These are phyloP conservation scores for Lachnellula arida DNA, from an alignment of 2,329 filamentous ascomycete species.

Conservation along the genomic window DNA sequence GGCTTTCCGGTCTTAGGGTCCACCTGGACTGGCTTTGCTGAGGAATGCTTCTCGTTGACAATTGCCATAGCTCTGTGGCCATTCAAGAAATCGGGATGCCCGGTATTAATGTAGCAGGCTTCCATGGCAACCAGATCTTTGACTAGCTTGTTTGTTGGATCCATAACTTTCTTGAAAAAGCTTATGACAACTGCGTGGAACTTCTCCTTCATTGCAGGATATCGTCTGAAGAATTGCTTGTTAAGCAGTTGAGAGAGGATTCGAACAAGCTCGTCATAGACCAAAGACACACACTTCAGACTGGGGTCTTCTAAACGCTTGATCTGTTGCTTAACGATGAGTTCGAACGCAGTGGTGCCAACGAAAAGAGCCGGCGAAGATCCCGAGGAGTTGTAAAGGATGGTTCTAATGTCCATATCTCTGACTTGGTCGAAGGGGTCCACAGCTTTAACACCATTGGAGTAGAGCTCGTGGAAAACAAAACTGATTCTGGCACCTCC, in stretches of 20 bases:
- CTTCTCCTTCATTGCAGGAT: constrained; percentile 94
- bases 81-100: constrained; percentile 95
- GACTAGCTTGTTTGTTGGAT: constrained; percentile 96
- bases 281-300: constrained; percentile 92
- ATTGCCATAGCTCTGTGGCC: constrained; percentile 96
- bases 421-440: constrained; percentile 98
- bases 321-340: constrained; percentile 98
- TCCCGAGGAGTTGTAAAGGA: constrained; percentile 98
- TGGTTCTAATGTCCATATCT: constrained; percentile 93
- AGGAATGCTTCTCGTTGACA: constrained; percentile 85
- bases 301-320: constrained; percentile 93
- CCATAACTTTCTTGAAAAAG: constrained; percentile 98
- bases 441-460: constrained; percentile 94
- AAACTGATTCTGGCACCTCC: constrained; percentile 98
- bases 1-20: constrained; percentile 99
- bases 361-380: constrained; percentile 96
- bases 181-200: constrained; percentile 86
- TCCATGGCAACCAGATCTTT: constrained; percentile 93
- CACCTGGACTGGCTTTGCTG: constrained; percentile 82
- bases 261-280: constrained; percentile 95
- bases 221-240: constrained; percentile 87
- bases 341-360: constrained; percentile 94
- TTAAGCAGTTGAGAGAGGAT: constrained; percentile 85
- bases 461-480: constrained; percentile 97
- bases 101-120: constrained; percentile 95